phyloP scores from a whole-genome alignment of 441 rosid genomes.

The Metrosideros polymorpha region DNA sequence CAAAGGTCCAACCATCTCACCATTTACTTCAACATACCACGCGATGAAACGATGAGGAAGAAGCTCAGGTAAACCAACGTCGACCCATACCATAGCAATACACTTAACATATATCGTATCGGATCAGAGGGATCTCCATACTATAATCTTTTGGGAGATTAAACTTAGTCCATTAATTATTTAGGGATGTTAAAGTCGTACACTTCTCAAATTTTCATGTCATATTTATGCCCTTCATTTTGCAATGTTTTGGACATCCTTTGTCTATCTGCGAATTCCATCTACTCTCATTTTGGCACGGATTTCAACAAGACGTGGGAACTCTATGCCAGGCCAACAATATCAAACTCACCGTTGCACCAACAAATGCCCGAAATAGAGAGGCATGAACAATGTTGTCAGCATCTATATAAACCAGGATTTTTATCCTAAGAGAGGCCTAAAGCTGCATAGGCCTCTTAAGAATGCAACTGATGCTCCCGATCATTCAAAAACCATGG shows the following conservation, averaged over 20 bases:
- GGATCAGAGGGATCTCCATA: not conserved
- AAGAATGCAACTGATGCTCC: not conserved
- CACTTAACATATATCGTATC: no score
- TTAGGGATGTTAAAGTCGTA: not conserved
- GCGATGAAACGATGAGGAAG: no score
- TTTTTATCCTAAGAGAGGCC: not conserved
- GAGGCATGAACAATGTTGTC: not conserved
- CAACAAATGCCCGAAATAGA: not conserved
- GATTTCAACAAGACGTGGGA: not conserved
- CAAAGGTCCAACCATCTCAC: no score
- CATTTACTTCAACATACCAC: no score
- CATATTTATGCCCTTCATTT: not conserved
- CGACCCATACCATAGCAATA: no score
- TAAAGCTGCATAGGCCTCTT: not conserved
- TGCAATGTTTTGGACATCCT: not conserved
- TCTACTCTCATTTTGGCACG: not conserved
- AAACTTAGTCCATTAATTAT: no score
- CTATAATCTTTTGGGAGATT: not conserved
- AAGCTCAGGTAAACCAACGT: no score
- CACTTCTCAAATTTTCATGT: not conserved
- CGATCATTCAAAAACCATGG: no score
- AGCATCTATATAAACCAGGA: not conserved
- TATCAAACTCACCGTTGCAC: not conserved
- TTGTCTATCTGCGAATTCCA: not conserved
- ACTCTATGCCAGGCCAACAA: not conserved